Conservation (phyloP, 1,284 basidiomycete genomes). For the Ceratobasidium sp. region DNA sequence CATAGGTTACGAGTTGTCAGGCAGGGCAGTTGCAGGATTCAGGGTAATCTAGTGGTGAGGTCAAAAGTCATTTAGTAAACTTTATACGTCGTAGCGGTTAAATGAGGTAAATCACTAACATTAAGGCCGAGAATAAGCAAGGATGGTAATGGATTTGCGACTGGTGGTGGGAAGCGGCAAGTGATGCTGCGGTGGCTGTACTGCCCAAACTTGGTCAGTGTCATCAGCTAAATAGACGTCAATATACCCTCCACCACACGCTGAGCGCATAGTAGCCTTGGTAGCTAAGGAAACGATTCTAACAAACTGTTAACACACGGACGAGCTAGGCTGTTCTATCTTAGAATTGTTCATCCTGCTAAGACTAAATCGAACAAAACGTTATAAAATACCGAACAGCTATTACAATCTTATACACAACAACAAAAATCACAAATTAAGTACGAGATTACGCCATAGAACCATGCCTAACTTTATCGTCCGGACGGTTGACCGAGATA, state of each 20-base stretch:
- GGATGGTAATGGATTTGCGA: background rate
- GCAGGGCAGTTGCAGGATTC: background rate
- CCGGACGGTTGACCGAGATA: conserved; percentile 29
- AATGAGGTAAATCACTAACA: background rate
- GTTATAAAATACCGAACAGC: too few species aligned
- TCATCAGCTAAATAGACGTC: background rate
- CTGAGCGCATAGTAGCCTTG: background rate
- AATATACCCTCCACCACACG: background rate
- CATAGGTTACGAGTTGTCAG: conserved; percentile 58
- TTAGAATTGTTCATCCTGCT: too few species aligned
- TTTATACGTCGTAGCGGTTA: background rate
- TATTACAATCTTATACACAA: too few species aligned
- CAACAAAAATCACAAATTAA: too few species aligned
- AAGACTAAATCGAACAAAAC: too few species aligned
- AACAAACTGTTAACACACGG: too few species aligned
- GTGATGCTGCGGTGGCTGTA: conserved; percentile 22
- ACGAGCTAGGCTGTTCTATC: too few species aligned
- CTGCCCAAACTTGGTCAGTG: background rate
- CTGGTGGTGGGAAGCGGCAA: conserved; percentile 12
- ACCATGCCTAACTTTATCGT: too few species aligned
- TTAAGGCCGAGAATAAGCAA: conserved; percentile 1
- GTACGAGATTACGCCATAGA: too few species aligned
- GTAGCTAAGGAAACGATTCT: too few species aligned
- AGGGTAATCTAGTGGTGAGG: background rate
- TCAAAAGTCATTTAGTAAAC: background rate